Evolutionary conservation across 306 rosid species (phyloP), one percentile per base, ranked within the genome.

Genomic region (Begonia peltatifolia): DNA sequence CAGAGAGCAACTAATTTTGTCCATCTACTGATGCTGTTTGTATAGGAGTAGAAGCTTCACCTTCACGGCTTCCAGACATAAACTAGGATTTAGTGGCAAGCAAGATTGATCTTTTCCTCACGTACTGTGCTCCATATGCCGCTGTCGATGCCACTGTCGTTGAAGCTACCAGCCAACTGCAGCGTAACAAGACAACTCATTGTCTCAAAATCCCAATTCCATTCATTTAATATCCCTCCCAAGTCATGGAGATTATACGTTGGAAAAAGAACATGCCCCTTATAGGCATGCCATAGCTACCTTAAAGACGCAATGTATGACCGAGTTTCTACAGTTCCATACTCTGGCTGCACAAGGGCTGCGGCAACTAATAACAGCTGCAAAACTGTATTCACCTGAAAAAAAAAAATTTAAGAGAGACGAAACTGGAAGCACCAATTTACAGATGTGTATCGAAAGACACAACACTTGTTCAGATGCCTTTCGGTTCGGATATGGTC

Each of bases 91-190:
- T 68, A 6, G 54, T 48, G 46, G 73, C 59, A 2, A 46, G 20
- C 57, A 68, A 14, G 15, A 71, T 60, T 35, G 61, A 62, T 54
- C 74, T 57, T 10, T 56, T 72, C 63, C 79, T 67, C 69, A 66
- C 47, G 66, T 75, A 74, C 54, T 75, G 67, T 46, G 69, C 75
- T 64, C 83, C 87, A 25, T 86, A 82, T 17, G 95, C 85, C 42
- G 79, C 83, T 0, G 85, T 74, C 12, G 82, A 76, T 41, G 68
- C 65, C 73, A 74, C 54, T 47, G 95, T 85, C 35, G 95, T 90
- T 65, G 90, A 76, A 20, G 87, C 97, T 59, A 90, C 97, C 71
- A 90, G 61, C 88, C 84, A 90, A 60, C 97, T 90, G 87, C 74
- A 73, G 43, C 61, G 63, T 48, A 56, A 57, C 9, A 30, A 30